phyloP scores from a whole-genome alignment of 2,329 filamentous ascomycete genomes.

The Raffaelea albimanens region DNA sequence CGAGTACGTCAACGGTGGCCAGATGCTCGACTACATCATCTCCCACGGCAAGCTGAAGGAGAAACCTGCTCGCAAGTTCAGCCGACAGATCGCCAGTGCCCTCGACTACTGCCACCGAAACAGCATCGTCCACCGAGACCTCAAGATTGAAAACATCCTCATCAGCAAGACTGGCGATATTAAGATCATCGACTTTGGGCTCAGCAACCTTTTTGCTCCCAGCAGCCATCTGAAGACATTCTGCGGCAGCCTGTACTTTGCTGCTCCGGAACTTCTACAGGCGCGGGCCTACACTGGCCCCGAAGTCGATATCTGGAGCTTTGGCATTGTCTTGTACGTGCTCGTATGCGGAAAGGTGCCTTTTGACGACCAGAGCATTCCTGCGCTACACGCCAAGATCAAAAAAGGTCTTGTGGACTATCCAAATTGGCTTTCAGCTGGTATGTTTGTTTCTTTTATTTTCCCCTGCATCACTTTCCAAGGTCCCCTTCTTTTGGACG shows the following conservation, averaged over 20 bases:
- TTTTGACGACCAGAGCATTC: conserved; percentile 99
- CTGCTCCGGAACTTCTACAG: conserved; percentile 87
- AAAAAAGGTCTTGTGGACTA: conserved; percentile 96
- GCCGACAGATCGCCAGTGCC: conserved; percentile 90
- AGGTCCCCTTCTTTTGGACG: background rate
- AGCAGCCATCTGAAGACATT: conserved; percentile 85
- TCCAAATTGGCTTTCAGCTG: conserved; percentile 81
- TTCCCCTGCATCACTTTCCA: too few species aligned
- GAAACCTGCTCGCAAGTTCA: conserved; percentile 96
- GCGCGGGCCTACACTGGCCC: conserved; percentile 91
- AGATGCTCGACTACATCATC: conserved; percentile 99
- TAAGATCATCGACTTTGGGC: conserved; percentile 97
- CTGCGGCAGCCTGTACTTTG: conserved; percentile 95
- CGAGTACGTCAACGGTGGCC: conserved; percentile 95
- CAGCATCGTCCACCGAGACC: conserved; percentile 92
- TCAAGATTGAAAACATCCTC: conserved; percentile 98
- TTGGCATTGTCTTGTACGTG: conserved; percentile 95
- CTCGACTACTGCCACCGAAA: conserved; percentile 97
- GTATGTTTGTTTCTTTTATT: conserved; percentile 39
- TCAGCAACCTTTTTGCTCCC: conserved; percentile 93
- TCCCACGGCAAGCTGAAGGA: conserved; percentile 96
- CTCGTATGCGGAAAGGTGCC: conserved; percentile 96
- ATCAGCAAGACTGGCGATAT: conserved; percentile 99
- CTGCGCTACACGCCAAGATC: conserved; percentile 94
- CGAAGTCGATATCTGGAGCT: conserved; percentile 97